Conservation (phyloP, 2,329 filamentous ascomycete genomes). For the Bipolaris gigantea region DNA sequence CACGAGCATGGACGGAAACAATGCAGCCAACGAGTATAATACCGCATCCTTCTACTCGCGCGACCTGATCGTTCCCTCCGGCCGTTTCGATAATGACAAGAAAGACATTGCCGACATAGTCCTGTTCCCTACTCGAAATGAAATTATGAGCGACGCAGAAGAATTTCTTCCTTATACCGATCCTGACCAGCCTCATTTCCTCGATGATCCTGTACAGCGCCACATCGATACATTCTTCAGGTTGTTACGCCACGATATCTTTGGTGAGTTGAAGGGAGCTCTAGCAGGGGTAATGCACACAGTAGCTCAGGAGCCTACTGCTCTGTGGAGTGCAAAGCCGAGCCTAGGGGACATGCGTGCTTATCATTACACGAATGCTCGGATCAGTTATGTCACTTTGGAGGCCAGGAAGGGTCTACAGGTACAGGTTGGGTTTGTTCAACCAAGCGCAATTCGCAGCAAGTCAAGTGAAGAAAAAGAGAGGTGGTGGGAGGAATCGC, state of each 20-base stretch:
- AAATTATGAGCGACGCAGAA: conserved; percentile 45
- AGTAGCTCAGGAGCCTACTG: conserved; percentile 4
- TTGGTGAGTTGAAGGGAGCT: conserved; percentile 35
- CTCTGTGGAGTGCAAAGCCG: conserved; percentile 10
- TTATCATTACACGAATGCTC: conserved; percentile 24
- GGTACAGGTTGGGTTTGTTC: conserved; percentile 25
- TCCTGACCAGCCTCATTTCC: conserved; percentile 31
- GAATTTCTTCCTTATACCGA: conserved; percentile 40
- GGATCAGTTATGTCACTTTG: conserved; percentile 22
- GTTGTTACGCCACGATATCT: conserved; percentile 37
- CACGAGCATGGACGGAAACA: not conserved
- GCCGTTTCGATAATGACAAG: conserved; percentile 41
- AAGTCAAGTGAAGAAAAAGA: conserved; percentile 13
- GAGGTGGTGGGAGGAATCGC: conserved; percentile 38
- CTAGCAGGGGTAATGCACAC: conserved; percentile 25
- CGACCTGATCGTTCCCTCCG: conserved; percentile 21
- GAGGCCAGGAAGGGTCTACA: conserved; percentile 23
- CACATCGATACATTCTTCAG: conserved; percentile 43
- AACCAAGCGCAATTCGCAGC: conserved; percentile 18
- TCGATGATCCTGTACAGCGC: conserved; percentile 25
- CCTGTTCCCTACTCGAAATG: conserved; percentile 38
- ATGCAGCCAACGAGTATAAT: not conserved
- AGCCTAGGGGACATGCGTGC: conserved; percentile 25
- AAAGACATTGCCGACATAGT: conserved; percentile 34
- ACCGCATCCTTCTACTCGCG: conserved; percentile 28